phyloP scores from a whole-genome alignment of 768 basidiomycete genomes.

The Auriscalpium orientale region DNA sequence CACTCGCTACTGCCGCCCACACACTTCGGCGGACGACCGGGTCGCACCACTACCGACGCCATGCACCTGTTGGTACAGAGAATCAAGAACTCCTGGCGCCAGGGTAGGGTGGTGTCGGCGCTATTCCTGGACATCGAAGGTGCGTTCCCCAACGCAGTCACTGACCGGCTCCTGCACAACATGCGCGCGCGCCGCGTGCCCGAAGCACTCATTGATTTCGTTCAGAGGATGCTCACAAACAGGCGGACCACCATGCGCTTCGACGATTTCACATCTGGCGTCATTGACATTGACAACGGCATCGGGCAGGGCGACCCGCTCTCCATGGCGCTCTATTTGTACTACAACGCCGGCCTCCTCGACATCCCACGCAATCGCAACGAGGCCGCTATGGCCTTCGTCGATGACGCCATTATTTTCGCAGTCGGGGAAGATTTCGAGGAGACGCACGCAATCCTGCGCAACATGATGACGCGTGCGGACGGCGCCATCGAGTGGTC shows the following conservation, averaged over 20 bases:
- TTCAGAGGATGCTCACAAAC: conserved; percentile 1
- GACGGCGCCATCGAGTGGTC: background rate
- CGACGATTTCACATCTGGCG: conserved; percentile 12
- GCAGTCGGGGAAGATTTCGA: conserved; percentile 20
- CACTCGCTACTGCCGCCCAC: background rate
- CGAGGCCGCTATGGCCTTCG: background rate
- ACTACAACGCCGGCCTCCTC: conserved; percentile 18
- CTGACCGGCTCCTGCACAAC: conserved; percentile 24
- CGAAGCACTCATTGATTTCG: conserved; percentile 13
- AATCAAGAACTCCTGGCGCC: conserved; percentile 21
- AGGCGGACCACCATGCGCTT: conserved; percentile 7
- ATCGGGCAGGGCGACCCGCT: conserved; percentile 19
- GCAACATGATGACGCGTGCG: background rate
- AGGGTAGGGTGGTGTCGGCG: conserved; percentile 24
- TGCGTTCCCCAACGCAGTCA: conserved; percentile 34
- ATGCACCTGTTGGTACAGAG: conserved; percentile 2
- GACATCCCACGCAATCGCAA: conserved; percentile 2
- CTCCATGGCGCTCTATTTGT: conserved; percentile 15
- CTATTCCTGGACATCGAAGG: conserved; percentile 38
- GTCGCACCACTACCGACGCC: background rate
- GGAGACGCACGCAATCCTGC: background rate
- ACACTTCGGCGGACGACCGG: background rate
- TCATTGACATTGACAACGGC: conserved; percentile 8
- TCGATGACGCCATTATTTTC: conserved; percentile 7
- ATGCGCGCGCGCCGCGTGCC: conserved; percentile 24